A percentile compares a stretch with the other conserved stretches of the same genome.
These are phyloP conservation scores for Rubroboletus pulcherrimus DNA, from an alignment of 768 basidiomycete species.

Conservation along the genomic window DNA sequence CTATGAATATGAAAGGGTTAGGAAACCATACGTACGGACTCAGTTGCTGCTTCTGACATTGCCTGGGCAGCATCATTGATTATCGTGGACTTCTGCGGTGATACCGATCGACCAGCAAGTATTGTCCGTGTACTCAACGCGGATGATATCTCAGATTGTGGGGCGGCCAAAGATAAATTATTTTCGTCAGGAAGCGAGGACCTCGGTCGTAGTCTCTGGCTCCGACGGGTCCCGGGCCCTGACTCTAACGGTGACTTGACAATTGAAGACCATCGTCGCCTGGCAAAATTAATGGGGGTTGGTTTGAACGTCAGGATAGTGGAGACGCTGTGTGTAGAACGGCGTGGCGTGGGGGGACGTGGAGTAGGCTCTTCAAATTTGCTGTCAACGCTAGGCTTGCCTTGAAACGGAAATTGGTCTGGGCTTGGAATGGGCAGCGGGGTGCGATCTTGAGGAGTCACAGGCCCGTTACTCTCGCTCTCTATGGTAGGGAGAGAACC, in stretches of 20 bases:
- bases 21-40: slow-evolving; percentile 30
- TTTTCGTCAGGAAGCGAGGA: slow-evolving; percentile 27
- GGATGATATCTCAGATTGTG: slow-evolving; percentile 29
- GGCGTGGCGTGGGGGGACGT: slow-evolving; percentile 25
- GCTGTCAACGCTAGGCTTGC: slow-evolving; percentile 13
- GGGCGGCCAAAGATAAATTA: slow-evolving; percentile 27
- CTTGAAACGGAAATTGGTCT: slow-evolving; percentile 26
- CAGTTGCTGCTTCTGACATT: slow-evolving; percentile 26
- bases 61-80: slow-evolving; percentile 19
- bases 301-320: slow-evolving; percentile 54
- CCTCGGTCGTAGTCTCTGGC: slow-evolving; percentile 34
- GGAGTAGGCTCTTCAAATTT: slow-evolving; percentile 22
- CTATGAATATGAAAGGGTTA: slow-evolving; percentile 26
- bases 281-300: slow-evolving; percentile 60
- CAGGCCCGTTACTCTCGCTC: slow-evolving; percentile 49
- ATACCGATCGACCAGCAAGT: slow-evolving; percentile 33
- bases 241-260: slow-evolving; percentile 35
- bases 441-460: slow-evolving; percentile 53
- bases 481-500: slow-evolving; percentile 37
- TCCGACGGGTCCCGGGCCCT: slow-evolving; percentile 33
- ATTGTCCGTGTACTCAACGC: slow-evolving; percentile 28
- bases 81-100: slow-evolving; percentile 29
- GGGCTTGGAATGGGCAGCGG: slow-evolving; percentile 39
- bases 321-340: slow-evolving; percentile 24
- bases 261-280: slow-evolving; percentile 53